Evolutionary conservation across 192 early-diverging fungal genomes (phyloP).

Genomic region (Coemansia sp.): DNA sequence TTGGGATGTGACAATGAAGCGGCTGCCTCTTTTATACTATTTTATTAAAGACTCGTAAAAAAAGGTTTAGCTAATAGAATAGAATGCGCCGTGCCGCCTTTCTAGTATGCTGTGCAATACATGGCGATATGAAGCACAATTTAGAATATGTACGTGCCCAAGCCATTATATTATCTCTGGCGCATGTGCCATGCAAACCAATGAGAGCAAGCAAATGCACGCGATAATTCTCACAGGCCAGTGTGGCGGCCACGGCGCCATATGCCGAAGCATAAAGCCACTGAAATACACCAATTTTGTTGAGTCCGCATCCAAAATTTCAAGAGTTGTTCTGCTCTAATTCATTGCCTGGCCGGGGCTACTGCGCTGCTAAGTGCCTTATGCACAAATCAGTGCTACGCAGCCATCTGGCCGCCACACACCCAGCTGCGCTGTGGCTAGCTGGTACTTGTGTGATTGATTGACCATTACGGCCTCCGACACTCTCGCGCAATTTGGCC

Average conservation of each 20-base stretch:
- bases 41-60: neutral
- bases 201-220: slow-evolving; percentile 5
- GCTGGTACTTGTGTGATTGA: neutral
- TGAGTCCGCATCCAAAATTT: neutral
- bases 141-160: slow-evolving; percentile 16
- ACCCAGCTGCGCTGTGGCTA: neutral
- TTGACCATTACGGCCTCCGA: neutral
- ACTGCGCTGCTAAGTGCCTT: neutral
- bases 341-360: neutral
- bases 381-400: neutral
- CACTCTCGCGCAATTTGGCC: neutral
- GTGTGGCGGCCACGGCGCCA: neutral
- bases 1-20: neutral
- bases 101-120: neutral
- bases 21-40: slow-evolving; percentile 5
- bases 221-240: slow-evolving; percentile 4
- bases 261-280: neutral
- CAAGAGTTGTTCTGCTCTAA: neutral
- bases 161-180: slow-evolving; percentile 18
- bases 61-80: neutral
- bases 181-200: slow-evolving; percentile 1
- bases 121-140: slow-evolving; percentile 1
- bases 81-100: neutral
- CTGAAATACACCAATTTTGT: neutral
- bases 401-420: neutral